These are phyloP conservation scores for Boletus speciosus DNA, from an alignment of 768 basidiomycete species.

Conservation along the genomic window DNA sequence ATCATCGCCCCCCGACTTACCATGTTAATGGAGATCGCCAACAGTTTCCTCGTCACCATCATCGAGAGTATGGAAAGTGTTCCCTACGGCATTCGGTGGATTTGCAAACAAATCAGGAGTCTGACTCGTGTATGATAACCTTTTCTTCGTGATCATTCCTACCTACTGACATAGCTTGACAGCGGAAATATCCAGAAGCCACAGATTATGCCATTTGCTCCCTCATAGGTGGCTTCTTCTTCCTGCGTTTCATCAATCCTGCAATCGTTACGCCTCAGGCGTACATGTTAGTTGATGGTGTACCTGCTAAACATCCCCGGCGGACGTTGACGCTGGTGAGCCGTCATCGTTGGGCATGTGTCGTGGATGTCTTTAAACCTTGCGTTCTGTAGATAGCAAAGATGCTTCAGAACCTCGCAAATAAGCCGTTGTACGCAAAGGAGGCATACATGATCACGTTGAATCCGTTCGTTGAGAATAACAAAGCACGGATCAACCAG, in stretches of 20 bases:
- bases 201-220: conserved; percentile 98
- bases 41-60: conserved; percentile 94
- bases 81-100: conserved; percentile 99
- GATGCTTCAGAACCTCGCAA: conserved; percentile 99
- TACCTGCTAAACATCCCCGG: conserved; percentile 96
- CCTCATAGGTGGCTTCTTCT: conserved; percentile 99
- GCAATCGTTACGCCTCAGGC: conserved; percentile 99
- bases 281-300: conserved; percentile 98
- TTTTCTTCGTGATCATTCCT: not conserved
- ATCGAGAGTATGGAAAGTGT: conserved; percentile 99
- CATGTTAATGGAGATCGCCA: conserved; percentile 99
- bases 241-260: conserved; percentile 99
- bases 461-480: conserved; percentile 98
- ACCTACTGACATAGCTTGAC: conserved; percentile 12
- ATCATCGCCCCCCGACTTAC: conserved; percentile 96
- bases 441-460: conserved; percentile 98
- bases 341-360: not conserved
- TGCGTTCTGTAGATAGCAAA: conserved; percentile 77
- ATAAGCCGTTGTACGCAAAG: conserved; percentile 97
- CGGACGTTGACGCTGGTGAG: conserved; percentile 86
- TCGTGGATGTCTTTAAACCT: not conserved
- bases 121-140: conserved; percentile 73
- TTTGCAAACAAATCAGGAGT: conserved; percentile 98
- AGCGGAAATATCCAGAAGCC: conserved; percentile 99
- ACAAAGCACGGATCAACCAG: conserved; percentile 95